Base-by-base conservation (phyloP, 169 alveolate genomes). In the Pseudocohnilembus persalinus region DNA sequence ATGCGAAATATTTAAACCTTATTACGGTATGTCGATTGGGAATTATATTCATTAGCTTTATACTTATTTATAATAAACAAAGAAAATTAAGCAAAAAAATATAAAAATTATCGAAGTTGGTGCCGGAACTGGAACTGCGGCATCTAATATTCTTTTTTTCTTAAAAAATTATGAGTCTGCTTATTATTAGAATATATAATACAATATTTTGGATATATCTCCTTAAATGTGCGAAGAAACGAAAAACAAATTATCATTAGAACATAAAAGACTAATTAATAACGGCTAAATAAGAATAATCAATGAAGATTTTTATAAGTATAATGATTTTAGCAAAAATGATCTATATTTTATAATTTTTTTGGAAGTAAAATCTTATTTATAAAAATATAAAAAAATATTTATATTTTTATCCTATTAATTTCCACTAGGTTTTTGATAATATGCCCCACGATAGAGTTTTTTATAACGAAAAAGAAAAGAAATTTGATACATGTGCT, bases 401-500 rank as follows among this genome's bases (percentile, higher is more conserved):
- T 20, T 49, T 11, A 49, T 49, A 49, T 11, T 11, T 20, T 11
- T 20, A 49, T 49, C 20, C 20, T 49, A 49, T 11, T 49, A 49
- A 49, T 49, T 49, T 49, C n/a, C 4, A 49, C 20, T 49, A 49
- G 68, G 68, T 94, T 6, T 88, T 94, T 28, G 97, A 94, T 83
- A 94, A 94, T 82, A 83, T 92, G 91, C 95, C 97, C 28, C 97
- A 94, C 84, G 97, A 94, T 83, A 82, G 94, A 89, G 87, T 94
- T 1, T 93, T 83, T 63, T 79, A 81, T 31, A 34, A 83, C 72
- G 32, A 83, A 6, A 33, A 49, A 27, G 63, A 87, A 24, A 83
- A 88, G 34, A 63, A 73, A 34, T 65, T 75, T 33, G 76, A 77
- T 35, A 64, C 85, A 35, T 33, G 88, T 73, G 82, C 90, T 30